Percentiles rank a stretch among this genome's conserved stretches.
Evolutionary conservation across 148 eudicot genomes (phyloP).

Genomic region (Arctostaphylos glauca): DNA sequence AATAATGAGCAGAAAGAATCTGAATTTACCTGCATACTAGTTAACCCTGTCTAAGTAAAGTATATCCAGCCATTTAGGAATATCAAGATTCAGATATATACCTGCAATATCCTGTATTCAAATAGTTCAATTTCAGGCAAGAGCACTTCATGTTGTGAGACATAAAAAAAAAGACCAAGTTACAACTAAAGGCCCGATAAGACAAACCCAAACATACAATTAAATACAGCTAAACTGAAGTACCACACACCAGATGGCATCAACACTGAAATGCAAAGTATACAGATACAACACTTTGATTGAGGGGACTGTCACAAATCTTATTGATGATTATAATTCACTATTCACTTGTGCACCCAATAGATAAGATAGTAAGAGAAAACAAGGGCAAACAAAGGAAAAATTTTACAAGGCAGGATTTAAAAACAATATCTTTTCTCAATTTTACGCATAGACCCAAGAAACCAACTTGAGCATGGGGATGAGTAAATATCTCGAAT

Average conservation of each 20-base stretch:
- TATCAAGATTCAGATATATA: conserved; percentile 76
- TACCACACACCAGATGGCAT: neutral
- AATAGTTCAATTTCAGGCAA: conserved; percentile 27
- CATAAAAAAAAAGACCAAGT: neutral
- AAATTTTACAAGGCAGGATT: neutral
- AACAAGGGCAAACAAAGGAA: neutral
- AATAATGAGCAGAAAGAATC: neutral
- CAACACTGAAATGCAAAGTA: neutral
- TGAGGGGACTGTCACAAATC: neutral
- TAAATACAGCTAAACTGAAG: neutral
- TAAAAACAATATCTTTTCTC: neutral
- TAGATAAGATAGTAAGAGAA: neutral
- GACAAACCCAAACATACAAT: neutral
- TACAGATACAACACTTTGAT: neutral
- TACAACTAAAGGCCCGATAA: neutral
- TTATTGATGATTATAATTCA: neutral
- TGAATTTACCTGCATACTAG: conserved; percentile 64
- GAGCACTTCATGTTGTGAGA: neutral
- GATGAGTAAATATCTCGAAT: neutral
- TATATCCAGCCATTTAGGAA: conserved; percentile 74
- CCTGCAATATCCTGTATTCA: conserved; percentile 82
- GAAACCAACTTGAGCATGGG: neutral
- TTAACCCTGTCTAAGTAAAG: conserved; percentile 73
- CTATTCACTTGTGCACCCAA: conserved; percentile 5
- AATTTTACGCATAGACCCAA: neutral